Percentiles rank a stretch among this genome's conserved stretches.
phyloP scores from a whole-genome alignment of 805 yeast species.

The Spathaspora sp. region DNA sequence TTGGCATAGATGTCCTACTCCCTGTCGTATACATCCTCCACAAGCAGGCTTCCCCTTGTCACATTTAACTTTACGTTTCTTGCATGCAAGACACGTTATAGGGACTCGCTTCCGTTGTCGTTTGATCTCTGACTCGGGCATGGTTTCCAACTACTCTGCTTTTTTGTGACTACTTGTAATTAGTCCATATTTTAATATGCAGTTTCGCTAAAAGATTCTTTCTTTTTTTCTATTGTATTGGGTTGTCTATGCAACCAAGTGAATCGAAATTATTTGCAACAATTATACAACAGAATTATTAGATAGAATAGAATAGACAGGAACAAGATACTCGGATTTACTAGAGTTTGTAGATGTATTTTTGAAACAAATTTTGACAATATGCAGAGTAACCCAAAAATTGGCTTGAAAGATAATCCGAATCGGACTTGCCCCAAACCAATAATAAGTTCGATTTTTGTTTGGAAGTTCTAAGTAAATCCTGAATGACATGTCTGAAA shows the following conservation, averaged over 20 bases:
- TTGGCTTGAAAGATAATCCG: neutral
- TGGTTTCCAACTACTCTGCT: neutral
- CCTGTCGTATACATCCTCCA: constrained; percentile 38
- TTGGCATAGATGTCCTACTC: constrained; percentile 37
- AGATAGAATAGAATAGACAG: too few species aligned
- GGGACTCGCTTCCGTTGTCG: constrained; percentile 35
- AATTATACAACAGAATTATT: too few species aligned
- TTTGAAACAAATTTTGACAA: too few species aligned
- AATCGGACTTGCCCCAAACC: neutral
- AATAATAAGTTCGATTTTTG: too few species aligned
- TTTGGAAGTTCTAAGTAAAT: too few species aligned
- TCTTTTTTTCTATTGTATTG: neutral
- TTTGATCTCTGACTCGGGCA: constrained; percentile 2
- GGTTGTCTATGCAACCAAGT: too few species aligned
- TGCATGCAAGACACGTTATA: constrained; percentile 37
- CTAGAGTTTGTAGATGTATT: too few species aligned
- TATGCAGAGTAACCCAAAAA: too few species aligned
- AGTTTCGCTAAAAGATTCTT: neutral
- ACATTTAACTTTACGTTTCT: constrained; percentile 41
- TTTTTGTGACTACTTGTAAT: neutral
- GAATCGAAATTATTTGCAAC: too few species aligned
- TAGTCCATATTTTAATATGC: too few species aligned
- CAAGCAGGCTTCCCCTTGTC: constrained; percentile 40
- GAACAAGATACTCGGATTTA: too few species aligned
- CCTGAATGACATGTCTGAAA: too few species aligned